Base-by-base conservation (phyloP, 352 stramenopile genomes). In the Pythium brachiatum region DNA sequence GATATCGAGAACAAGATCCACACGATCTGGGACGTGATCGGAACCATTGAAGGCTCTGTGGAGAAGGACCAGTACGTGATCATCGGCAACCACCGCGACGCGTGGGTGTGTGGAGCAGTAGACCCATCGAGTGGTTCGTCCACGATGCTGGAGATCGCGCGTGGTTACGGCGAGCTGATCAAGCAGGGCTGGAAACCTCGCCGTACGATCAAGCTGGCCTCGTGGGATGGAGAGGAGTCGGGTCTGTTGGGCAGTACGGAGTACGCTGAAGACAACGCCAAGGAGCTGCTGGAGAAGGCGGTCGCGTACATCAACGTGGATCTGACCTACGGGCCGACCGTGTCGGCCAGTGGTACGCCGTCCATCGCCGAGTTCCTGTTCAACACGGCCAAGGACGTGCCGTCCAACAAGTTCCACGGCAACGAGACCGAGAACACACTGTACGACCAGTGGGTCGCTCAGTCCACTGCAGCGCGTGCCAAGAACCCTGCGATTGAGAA, bases 31-130 rank as follows among this genome's bases (percentile, higher is more conserved):
- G 91, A 97, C 66, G 86, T 96, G 1, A 83, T 96, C 23, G 85
- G 73, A 21, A 88, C 74, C 11, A 90, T 97, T 59, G 69, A 85
- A 36, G 86, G 81, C 34, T 57, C 62, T 0, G 62, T 73, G 15
- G 66, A 81, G 36, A 69, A 83, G 8, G 83, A 92, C 8, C 68
- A 87, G 51, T 77, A 86, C 20, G 78, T 96, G 13, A 34, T 97
- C n/a, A 73, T 97, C 27, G 86, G 88, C 34, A 97, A 97, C 68
- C 90, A 97, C 61, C 83, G 90, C 20, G 90, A 97, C 64, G 89
- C 89, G 8, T 97, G 90, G 90, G 86, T 97, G 0, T 95, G 87
- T 57, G 88, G 87, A 11, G 88, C 87, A 0, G 83, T 85, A 16
- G 88, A 96, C 61, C 90, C 90, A 9, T 91, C 90, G 26, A 90